Evolutionary conservation across 2,329 filamentous ascomycete species (phyloP).

Genomic region (Ceratocystiopsis sp.): DNA sequence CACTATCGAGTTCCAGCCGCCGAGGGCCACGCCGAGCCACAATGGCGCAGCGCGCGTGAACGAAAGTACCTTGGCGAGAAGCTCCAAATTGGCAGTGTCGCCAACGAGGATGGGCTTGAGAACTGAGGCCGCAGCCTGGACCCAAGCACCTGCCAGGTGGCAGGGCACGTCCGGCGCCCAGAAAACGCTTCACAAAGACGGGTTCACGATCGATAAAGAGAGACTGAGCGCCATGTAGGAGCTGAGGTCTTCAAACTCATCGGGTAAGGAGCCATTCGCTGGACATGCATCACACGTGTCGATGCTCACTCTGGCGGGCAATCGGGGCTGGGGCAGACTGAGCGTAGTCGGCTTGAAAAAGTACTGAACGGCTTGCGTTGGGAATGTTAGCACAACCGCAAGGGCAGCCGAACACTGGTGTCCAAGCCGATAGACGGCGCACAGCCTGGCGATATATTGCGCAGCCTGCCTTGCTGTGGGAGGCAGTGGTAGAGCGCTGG

Average conservation of each 20-base stretch:
- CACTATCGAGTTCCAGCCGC: background rate
- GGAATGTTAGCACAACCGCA: conserved; percentile 1
- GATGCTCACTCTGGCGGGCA: background rate
- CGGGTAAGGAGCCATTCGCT: background rate
- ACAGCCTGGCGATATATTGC: conserved; percentile 4
- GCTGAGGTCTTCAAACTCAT: conserved; percentile 3
- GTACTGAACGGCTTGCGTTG: background rate
- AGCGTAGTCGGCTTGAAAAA: background rate
- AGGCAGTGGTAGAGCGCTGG: background rate
- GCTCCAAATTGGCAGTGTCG: conserved; percentile 2
- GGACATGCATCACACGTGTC: too few species aligned
- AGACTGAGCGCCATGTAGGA: conserved; percentile 6
- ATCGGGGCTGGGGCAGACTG: conserved; percentile 1
- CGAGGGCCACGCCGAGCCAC: conserved; percentile 5
- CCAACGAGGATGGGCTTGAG: conserved; percentile 2
- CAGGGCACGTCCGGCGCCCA: conserved; percentile 6
- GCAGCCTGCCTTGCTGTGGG: conserved; percentile 4
- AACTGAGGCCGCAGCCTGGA: conserved; percentile 1
- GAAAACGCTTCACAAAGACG: conserved; percentile 4
- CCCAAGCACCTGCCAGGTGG: conserved; percentile 3
- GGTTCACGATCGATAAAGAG: background rate
- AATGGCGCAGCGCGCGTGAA: conserved; percentile 3
- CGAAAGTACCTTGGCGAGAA: conserved; percentile 4
- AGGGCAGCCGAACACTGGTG: conserved; percentile 4
- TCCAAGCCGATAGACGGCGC: conserved; percentile 2